Evolutionary conservation across 2,329 filamentous ascomycete species (phyloP).

Genomic region (Diaporthe ilicicola): DNA sequence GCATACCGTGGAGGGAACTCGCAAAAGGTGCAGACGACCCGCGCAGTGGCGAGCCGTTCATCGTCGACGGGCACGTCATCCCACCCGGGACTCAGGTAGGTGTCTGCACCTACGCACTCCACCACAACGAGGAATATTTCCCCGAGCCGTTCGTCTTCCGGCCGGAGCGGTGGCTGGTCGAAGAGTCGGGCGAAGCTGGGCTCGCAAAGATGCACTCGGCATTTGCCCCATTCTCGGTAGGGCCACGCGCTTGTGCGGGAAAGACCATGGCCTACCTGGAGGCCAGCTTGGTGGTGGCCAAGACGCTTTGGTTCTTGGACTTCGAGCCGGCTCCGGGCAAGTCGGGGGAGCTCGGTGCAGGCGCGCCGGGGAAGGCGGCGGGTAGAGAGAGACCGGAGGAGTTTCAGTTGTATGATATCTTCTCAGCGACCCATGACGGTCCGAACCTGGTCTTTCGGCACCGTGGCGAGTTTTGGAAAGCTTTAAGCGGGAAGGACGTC

Average conservation of each 20-base stretch:
- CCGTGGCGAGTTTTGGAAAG: conserved; percentile 4
- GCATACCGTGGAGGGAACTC: background rate
- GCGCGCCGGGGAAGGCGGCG: background rate
- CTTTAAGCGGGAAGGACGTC: background rate
- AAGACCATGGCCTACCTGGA: conserved; percentile 22
- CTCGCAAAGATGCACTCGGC: conserved; percentile 35
- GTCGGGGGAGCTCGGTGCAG: background rate
- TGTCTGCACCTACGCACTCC: conserved; percentile 52
- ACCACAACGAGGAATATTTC: conserved; percentile 52
- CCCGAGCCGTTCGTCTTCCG: conserved; percentile 48
- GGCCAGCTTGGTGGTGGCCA: conserved; percentile 1
- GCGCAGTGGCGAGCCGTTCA: background rate
- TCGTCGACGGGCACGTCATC: conserved; percentile 16
- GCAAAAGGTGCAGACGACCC: background rate
- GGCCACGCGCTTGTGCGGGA: background rate
- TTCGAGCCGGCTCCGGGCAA: conserved; percentile 12
- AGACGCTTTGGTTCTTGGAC: conserved; percentile 17
- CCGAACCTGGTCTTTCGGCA: conserved; percentile 6
- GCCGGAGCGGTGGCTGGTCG: conserved; percentile 53
- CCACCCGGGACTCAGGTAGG: conserved; percentile 41
- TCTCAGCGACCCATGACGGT: conserved; percentile 5
- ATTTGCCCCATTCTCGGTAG: background rate
- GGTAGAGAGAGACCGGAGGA: conserved; percentile 3
- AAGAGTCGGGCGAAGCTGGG: conserved; percentile 32
- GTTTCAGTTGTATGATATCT: conserved; percentile 20